Evolutionary conservation across 768 basidiomycete genomes (phyloP).

Genomic region (Mrakia hoshinonis): DNA sequence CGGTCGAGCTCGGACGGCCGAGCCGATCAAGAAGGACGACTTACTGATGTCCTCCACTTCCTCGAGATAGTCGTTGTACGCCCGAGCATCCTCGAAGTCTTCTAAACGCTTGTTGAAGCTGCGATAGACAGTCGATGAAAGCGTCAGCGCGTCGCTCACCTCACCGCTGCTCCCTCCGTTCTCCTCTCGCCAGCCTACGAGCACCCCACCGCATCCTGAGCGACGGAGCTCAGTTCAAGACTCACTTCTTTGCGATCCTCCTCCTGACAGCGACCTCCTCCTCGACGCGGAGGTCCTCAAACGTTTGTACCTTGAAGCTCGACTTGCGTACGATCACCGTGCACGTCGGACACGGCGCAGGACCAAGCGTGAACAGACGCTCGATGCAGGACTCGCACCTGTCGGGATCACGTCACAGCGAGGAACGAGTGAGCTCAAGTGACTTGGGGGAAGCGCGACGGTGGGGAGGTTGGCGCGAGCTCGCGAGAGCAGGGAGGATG

Average conservation of each 20-base stretch:
- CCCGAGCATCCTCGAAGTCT: constrained; percentile 69
- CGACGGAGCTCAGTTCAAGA: constrained; percentile 9
- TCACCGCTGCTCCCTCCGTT: no score
- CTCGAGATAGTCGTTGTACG: constrained; percentile 93
- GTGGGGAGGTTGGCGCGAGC: not conserved
- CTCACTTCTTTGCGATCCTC: constrained; percentile 80
- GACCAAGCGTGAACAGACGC: constrained; percentile 86
- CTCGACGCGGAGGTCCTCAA: constrained; percentile 83
- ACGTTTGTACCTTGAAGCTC: constrained; percentile 91
- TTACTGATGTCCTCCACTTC: constrained; percentile 83
- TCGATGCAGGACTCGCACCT: constrained; percentile 99
- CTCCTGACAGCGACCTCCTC: constrained; percentile 86
- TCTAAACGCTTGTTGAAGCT: constrained; percentile 92
- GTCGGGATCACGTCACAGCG: constrained; percentile 1
- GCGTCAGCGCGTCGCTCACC: not conserved
- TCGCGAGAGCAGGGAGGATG: not conserved
- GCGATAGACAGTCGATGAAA: not conserved
- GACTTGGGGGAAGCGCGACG: not conserved
- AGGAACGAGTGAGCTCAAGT: not conserved
- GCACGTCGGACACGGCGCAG: constrained; percentile 92
- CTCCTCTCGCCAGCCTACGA: no score
- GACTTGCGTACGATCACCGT: constrained; percentile 76
- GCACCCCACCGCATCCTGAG: no score
- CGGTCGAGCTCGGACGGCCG: not conserved
- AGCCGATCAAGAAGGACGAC: not conserved